Evolutionary conservation across 768 basidiomycete genomes (phyloP).

Genomic region (Mycena olivaceomarginata): DNA sequence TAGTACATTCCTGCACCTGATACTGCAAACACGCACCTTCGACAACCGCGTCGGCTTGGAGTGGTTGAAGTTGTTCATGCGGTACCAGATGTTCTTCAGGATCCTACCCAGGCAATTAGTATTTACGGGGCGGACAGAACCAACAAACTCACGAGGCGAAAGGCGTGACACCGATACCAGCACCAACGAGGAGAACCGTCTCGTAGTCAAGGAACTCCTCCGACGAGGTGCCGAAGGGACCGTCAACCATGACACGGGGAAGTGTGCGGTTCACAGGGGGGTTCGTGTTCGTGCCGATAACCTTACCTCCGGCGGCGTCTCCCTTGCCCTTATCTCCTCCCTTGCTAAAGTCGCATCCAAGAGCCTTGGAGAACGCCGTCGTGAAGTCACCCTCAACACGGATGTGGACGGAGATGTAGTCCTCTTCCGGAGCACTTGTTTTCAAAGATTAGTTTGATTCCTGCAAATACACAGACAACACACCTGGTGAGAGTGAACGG

Average conservation of each 20-base stretch:
- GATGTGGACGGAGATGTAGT: conserved; percentile 96
- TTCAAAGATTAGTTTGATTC: conserved; percentile 6
- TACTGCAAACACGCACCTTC: conserved; percentile 69
- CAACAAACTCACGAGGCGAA: conserved; percentile 88
- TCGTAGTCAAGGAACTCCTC: conserved; percentile 96
- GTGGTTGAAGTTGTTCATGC: conserved; percentile 91
- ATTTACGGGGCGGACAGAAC: background rate
- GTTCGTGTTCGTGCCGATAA: conserved; percentile 78
- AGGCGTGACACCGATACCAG: conserved; percentile 97
- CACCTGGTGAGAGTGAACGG: conserved; percentile 96
- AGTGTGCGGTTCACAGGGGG: conserved; percentile 84
- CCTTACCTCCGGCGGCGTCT: conserved; percentile 74
- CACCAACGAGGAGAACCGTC: conserved; percentile 92
- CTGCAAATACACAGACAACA: conserved; percentile 38
- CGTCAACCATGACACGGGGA: conserved; percentile 97
- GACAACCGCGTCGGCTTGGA: conserved; percentile 89
- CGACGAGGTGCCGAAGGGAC: conserved; percentile 94
- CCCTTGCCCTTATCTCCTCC: conserved; percentile 29
- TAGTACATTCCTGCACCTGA: background rate
- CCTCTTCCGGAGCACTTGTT: conserved; percentile 93
- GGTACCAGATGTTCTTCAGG: conserved; percentile 95
- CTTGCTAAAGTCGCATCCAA: conserved; percentile 89
- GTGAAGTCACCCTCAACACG: conserved; percentile 96
- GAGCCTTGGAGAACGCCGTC: conserved; percentile 81
- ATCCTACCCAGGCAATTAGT: conserved; percentile 67